A percentile compares a stretch with the other conserved stretches of the same genome.
phyloP scores from a whole-genome alignment of 805 yeast species.

The Starmerella sirachaensis region DNA sequence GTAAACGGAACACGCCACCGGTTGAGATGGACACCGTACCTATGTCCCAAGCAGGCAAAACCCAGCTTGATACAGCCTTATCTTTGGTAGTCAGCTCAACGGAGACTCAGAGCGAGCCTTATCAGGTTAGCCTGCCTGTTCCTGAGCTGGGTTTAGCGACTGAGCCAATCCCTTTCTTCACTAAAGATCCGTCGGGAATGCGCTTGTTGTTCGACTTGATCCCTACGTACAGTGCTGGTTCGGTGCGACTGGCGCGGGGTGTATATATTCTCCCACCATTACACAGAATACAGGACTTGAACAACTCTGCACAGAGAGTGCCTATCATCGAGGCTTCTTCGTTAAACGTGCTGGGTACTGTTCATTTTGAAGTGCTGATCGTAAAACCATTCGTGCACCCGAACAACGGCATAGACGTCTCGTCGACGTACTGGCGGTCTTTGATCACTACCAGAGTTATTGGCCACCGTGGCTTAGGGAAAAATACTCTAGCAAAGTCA shows the following conservation, averaged over 20 bases:
- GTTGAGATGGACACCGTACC: constrained; percentile 66
- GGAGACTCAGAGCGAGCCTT: constrained; percentile 37
- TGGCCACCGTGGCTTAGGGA: constrained; percentile 93
- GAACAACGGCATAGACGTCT: constrained; percentile 47
- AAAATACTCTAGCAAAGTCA: constrained; percentile 56
- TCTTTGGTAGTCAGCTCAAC: constrained; percentile 51
- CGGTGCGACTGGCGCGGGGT: constrained; percentile 60
- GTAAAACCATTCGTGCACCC: constrained; percentile 66
- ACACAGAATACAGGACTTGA: constrained; percentile 44
- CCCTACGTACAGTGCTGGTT: constrained; percentile 52
- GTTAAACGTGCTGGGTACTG: constrained; percentile 62
- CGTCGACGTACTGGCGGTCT: constrained; percentile 85
- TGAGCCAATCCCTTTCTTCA: constrained; percentile 63
- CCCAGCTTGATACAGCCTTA: constrained; percentile 79
- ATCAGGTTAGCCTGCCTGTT: constrained; percentile 66
- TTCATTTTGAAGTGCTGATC: constrained; percentile 62
- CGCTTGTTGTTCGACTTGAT: constrained; percentile 73
- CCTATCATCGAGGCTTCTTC: constrained; percentile 67
- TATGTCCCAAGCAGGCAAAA: constrained; percentile 58
- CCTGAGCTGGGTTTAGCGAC: constrained; percentile 54
- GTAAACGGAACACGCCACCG: constrained; percentile 43
- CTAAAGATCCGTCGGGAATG: constrained; percentile 26
- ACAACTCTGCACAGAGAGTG: constrained; percentile 45
- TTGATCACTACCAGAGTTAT: constrained; percentile 79
- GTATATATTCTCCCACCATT: constrained; percentile 53